A percentile compares a stretch with the other conserved stretches of the same genome.
Conservation (phyloP, 192 early-diverging fungal genomes). For the Podila epicladia region DNA sequence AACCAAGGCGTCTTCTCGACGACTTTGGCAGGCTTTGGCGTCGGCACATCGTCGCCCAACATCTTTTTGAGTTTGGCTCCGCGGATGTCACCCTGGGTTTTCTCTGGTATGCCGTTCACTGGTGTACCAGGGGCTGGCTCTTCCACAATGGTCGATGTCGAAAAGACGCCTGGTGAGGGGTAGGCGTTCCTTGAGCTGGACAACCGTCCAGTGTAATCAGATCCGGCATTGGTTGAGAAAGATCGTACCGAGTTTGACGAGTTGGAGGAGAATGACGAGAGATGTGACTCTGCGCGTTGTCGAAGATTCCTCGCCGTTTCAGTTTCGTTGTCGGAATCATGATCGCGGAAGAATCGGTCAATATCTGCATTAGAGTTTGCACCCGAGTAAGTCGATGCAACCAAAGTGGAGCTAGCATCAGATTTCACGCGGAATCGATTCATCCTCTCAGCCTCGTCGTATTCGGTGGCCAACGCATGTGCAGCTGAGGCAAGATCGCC, state of each 20-base stretch:
- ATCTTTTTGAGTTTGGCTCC: slow-evolving; percentile 64
- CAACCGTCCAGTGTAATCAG: slow-evolving; percentile 18
- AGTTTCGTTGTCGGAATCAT: slow-evolving; percentile 23
- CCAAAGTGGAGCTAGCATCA: slow-evolving; percentile 25
- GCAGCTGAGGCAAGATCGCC: slow-evolving; percentile 60
- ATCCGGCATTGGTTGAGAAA: slow-evolving; percentile 27
- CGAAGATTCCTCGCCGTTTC: slow-evolving; percentile 14
- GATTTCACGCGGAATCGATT: slow-evolving; percentile 40
- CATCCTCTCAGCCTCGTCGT: slow-evolving; percentile 56
- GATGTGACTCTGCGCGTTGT: slow-evolving; percentile 28
- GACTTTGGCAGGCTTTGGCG: slow-evolving; percentile 24
- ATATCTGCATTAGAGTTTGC: slow-evolving; percentile 22
- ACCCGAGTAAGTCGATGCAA: slow-evolving; percentile 10
- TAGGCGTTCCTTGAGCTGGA: slow-evolving; percentile 17
- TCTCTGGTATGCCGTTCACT: not conserved
- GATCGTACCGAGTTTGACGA: slow-evolving; percentile 29
- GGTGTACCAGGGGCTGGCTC: not conserved
- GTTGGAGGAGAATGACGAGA: slow-evolving; percentile 25
- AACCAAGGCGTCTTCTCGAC: slow-evolving; percentile 76
- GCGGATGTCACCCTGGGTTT: slow-evolving; percentile 18
- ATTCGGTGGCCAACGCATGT: slow-evolving; percentile 63
- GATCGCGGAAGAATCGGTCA: slow-evolving; percentile 38
- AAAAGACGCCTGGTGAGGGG: slow-evolving; percentile 24
- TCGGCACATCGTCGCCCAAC: slow-evolving; percentile 64
- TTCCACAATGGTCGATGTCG: slow-evolving; percentile 15